These are phyloP conservation scores for Tothia fuscella DNA, from an alignment of 2,329 filamentous ascomycete genomes.

Conservation along the genomic window DNA sequence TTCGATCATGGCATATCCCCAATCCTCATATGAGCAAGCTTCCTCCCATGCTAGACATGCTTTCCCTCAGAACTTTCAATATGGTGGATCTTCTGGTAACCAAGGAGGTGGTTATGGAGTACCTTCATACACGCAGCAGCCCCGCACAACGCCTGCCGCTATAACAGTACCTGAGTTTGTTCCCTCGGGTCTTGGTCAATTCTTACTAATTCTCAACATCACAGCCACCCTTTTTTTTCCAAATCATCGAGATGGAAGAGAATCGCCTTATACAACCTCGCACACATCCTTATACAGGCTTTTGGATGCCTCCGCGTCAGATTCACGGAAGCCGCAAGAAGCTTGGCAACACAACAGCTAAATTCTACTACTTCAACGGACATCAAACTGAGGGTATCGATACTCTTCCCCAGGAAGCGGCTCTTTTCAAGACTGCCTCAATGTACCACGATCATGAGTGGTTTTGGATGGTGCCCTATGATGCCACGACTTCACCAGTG, in stretches of 20 bases:
- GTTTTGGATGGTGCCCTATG: slow-evolving; percentile 9
- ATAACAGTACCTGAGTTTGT: no score
- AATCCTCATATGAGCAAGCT: no score
- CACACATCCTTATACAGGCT: not conserved
- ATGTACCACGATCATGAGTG: slow-evolving; percentile 7
- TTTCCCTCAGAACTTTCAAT: no score
- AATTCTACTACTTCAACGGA: slow-evolving; percentile 7
- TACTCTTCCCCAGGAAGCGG: not conserved
- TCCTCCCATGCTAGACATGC: no score
- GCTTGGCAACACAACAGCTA: not conserved
- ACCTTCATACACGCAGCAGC: no score
- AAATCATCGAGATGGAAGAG: slow-evolving; percentile 3
- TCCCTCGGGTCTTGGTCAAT: no score
- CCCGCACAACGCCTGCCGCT: no score
- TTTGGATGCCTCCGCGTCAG: slow-evolving; percentile 4
- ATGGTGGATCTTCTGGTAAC: no score
- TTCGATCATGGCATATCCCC: no score
- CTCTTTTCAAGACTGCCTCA: slow-evolving; percentile 3
- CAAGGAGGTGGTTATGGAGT: no score
- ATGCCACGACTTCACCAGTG: slow-evolving; percentile 3
- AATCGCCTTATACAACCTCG: slow-evolving; percentile 4
- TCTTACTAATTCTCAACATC: no score
- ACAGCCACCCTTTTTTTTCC: slow-evolving; percentile 6
- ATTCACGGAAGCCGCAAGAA: slow-evolving; percentile 5
- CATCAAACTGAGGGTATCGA: not conserved